These are phyloP conservation scores for Onygenales sp. DNA, from an alignment of 2,329 filamentous ascomycete genomes.

Conservation along the genomic window DNA sequence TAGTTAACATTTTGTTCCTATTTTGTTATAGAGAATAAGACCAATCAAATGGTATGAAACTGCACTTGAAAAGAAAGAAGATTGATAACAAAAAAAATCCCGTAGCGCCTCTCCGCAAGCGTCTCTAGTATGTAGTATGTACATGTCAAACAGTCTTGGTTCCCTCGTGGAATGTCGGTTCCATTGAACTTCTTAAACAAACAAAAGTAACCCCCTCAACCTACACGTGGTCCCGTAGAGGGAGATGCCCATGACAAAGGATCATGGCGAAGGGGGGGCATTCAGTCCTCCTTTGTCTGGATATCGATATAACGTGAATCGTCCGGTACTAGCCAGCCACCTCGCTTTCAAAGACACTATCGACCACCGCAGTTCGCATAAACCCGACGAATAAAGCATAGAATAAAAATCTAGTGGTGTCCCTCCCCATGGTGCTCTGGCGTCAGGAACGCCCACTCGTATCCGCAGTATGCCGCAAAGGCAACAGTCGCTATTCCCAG, in stretches of 20 bases:
- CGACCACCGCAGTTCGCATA: neutral
- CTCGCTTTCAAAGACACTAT: neutral
- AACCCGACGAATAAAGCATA: neutral
- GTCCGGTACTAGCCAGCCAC: too few relatives aligned
- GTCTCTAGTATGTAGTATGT: slow-evolving; percentile 1
- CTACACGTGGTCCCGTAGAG: neutral
- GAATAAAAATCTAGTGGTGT: slow-evolving; percentile 44
- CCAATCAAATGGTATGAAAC: too few relatives aligned
- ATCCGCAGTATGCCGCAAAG: slow-evolving; percentile 80
- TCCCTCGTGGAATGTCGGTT: neutral
- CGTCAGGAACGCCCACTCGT: slow-evolving; percentile 78
- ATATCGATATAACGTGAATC: neutral
- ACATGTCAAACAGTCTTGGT: neutral
- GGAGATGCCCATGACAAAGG: neutral
- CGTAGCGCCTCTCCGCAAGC: slow-evolving; percentile 1
- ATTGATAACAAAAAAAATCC: neutral
- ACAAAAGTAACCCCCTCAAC: neutral
- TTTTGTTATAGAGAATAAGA: too few relatives aligned
- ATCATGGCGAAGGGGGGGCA: neutral
- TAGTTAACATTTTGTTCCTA: too few relatives aligned
- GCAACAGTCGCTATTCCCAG: slow-evolving; percentile 87
- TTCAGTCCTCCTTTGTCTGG: neutral
- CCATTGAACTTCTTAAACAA: neutral
- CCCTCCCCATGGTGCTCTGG: slow-evolving; percentile 53
- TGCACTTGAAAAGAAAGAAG: neutral